Base-by-base conservation (phyloP, 345 rosid species). In the Anastatica hierochuntica region DNA sequence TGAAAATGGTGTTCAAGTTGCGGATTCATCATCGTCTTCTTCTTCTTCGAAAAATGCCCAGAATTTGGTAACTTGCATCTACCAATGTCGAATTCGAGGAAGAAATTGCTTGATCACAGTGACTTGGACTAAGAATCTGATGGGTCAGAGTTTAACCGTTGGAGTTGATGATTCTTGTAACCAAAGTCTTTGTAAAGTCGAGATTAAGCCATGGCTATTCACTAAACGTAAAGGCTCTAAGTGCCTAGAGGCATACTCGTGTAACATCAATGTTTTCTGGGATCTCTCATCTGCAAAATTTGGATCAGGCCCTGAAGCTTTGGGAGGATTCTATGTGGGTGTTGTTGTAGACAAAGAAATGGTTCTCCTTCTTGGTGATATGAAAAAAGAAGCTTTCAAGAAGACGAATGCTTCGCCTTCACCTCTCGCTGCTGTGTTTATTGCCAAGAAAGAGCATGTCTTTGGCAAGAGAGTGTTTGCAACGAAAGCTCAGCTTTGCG, bases 1-100 rank as follows among this genome's bases (percentile, higher is more conserved):
- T 55, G 97, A 90, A 72, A 90, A 77, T 65, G 97, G 95, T 39
- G 90, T 90, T 58, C 97, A 90, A 72, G 78, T 86, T 33, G 94
- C 95, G 15, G 88, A 82, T 71, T 80, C 95, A 2, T 82, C 95
- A 2, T 82, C 94, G 14, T 68, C 94, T 21, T 78, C 97, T 3
- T 68, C 54, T 39, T 43, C 79, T 2, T 45, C 71, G 1, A 83
- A 76, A 74, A 69, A 74, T 56, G 80, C 89, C n/a, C 96, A 84
- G 59, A 90, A 87, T 63, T 41, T 79, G 70, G 95, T 82, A 13
- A 79, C 80, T 39, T 84, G 85, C 53, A 75, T 87, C 61, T 87
- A 90, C 73, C 84, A 80, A 59, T 80, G 78, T 44, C 81, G 74
- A 20, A 61, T 82, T 24, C 76, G 64, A 5, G 84, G 85, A 43